Evolutionary conservation across 352 stramenopile genomes (phyloP), one percentile per base, ranked within the genome.

Genomic region (Nothophytophthora sp.): DNA sequence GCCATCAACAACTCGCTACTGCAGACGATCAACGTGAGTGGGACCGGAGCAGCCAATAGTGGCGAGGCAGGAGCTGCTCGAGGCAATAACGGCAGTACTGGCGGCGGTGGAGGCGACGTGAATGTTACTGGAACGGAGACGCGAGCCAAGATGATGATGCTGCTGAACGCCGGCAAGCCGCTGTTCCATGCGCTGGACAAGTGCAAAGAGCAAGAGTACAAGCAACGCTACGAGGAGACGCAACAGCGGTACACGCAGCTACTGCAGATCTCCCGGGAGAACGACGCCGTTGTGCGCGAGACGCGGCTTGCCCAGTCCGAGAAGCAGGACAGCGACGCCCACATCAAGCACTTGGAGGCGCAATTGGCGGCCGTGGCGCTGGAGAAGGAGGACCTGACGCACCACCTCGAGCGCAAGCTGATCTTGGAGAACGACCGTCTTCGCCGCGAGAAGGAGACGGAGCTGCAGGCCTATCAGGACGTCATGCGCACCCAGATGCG

Each of bases 201-300:
- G 5, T 88, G 76, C 51, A 78, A 72, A 38, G 76, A 88, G 43
- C 70, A 78, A 20, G 73, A 83, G 19, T 88, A 67, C 62, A 73
- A 71, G 23, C 67, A 67, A 4, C 53, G 81, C 1, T 76, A 65
- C 32, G 73, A 82, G 11, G 76, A 84, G 1, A 71, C 65, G 27
- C 66, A 64, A 11, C 34, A 33, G 1, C 62, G 80, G 15, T 72
- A 44, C 23, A 63, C 64, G 3, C 38, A 73, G 6, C 43, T 88
- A 19, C 51, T 35, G 4, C 62, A 71, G 49, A 62, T 63, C 12
- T 55, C 70, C 8, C 30, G 51, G 0, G 59, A 55, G 18, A 75
- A 85, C 27, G 59, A 66, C 0, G 44, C 54, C 4, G 50, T 76
- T 4, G 53, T 81, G 15, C 47, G 35, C 5, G 66, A 81, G 50